phyloP scores from a whole-genome alignment of 306 rosid genomes.

The Gynostemma pentaphyllum region DNA sequence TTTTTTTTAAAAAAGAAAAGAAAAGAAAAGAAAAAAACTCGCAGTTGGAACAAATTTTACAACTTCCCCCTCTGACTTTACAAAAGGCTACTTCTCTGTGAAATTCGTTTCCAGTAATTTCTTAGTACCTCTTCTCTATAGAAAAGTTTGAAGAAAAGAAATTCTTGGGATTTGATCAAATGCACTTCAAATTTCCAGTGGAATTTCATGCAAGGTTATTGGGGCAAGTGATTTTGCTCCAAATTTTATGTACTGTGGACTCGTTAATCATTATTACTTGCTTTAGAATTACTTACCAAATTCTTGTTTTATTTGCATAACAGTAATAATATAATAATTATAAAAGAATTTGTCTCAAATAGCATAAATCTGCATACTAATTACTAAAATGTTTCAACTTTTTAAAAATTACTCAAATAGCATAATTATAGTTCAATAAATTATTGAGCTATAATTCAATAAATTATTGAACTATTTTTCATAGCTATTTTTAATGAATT shows the following conservation, averaged over 20 bases:
- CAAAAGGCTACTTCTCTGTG: constrained; percentile 41
- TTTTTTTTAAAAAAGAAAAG: constrained; percentile 21
- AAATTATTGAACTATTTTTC: too few species aligned
- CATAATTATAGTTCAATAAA: too few species aligned
- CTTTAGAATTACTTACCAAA: not conserved
- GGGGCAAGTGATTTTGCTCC: not conserved
- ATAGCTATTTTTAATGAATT: too few species aligned
- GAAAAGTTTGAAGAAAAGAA: constrained; percentile 38
- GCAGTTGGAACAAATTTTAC: constrained; percentile 29
- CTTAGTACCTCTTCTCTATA: constrained; percentile 21
- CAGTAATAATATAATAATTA: too few species aligned
- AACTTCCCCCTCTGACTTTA: constrained; percentile 32
- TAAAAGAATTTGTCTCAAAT: too few species aligned
- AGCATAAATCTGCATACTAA: too few species aligned
- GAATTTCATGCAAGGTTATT: not conserved
- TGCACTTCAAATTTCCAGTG: constrained; percentile 10
- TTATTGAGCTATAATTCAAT: too few species aligned
- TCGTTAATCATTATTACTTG: not conserved
- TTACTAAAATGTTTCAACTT: too few species aligned
- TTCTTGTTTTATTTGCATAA: not conserved
- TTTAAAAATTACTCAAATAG: too few species aligned
- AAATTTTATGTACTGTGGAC: not conserved
- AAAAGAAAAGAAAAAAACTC: not conserved
- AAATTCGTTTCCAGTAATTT: constrained; percentile 24
- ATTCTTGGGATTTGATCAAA: constrained; percentile 36